A percentile compares a stretch with the other conserved stretches of the same genome.
Evolutionary conservation across 257 asterid genomes (phyloP).

Genomic region (Avicennia marina): DNA sequence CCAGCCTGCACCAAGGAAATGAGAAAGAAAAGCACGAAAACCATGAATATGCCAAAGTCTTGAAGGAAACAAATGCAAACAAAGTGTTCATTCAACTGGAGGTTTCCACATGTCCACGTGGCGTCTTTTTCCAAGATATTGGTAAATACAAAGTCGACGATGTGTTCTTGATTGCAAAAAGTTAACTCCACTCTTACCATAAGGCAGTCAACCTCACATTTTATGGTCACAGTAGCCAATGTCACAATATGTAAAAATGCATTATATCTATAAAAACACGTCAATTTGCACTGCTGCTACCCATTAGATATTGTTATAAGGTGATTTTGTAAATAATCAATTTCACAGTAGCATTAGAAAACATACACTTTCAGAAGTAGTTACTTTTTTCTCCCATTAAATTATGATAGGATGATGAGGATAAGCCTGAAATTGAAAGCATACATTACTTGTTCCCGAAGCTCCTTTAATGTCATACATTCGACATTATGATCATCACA

Average conservation of each 20-base stretch:
- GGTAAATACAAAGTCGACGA: background rate
- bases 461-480: slow-evolving; percentile 58
- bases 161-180: background rate
- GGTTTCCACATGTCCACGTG: background rate
- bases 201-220: too few species aligned
- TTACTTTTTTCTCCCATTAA: background rate
- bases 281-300: background rate
- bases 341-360: background rate
- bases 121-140: background rate
- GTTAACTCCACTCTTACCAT: too few species aligned
- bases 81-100: background rate
- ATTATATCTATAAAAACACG: too few species aligned
- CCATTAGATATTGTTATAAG: background rate
- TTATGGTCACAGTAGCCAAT: too few species aligned
- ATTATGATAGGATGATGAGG: slow-evolving; percentile 4
- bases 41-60: background rate
- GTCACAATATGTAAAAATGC: too few species aligned
- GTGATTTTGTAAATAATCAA: background rate
- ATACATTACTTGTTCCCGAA: slow-evolving; percentile 90
- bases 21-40: slow-evolving; percentile 2
- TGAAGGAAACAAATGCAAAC: background rate
- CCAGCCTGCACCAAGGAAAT: slow-evolving; percentile 49
- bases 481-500: slow-evolving; percentile 41
- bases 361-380: background rate
- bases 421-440: slow-evolving; percentile 24